Percentiles rank a stretch among this genome's conserved stretches.
phyloP scores from a whole-genome alignment of 1,139 yeast genomes.

The Meyerozyma guilliermondii region DNA sequence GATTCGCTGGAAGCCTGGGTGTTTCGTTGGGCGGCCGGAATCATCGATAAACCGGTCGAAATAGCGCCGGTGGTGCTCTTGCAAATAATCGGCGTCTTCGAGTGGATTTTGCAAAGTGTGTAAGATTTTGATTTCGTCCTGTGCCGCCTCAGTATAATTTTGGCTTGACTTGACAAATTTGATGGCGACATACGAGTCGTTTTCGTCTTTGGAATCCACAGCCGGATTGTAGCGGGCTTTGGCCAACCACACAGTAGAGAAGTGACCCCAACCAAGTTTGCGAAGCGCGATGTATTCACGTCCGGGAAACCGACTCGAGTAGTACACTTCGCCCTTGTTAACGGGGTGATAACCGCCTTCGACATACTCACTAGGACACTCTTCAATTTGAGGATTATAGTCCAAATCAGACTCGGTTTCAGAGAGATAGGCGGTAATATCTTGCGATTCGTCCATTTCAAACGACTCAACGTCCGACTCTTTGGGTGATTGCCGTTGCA shows the following conservation, averaged over 20 bases:
- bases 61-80: conserved; percentile 3
- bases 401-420: not conserved
- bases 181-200: conserved; percentile 57
- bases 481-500: not conserved
- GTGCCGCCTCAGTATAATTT: conserved; percentile 78
- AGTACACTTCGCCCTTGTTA: conserved; percentile 66
- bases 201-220: not conserved
- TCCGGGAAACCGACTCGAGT: conserved; percentile 31
- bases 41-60: conserved; percentile 7
- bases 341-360: conserved; percentile 90
- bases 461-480: not conserved
- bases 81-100: conserved; percentile 7
- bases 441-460: conserved; percentile 1
- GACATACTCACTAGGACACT: conserved; percentile 63
- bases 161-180: conserved; percentile 77
- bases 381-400: conserved; percentile 50
- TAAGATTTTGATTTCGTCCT: conserved; percentile 73
- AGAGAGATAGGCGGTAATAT: conserved; percentile 1
- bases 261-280: conserved; percentile 90
- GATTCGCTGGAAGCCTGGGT: conserved; percentile 66
- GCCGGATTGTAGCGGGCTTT: conserved; percentile 16
- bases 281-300: conserved; percentile 57
- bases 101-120: conserved; percentile 35
- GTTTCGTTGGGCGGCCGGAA: conserved; percentile 21
- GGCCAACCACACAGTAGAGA: conserved; percentile 86